phyloP scores from a whole-genome alignment of 2,329 filamentous ascomycete species.

The Calonectria leucothoes region DNA sequence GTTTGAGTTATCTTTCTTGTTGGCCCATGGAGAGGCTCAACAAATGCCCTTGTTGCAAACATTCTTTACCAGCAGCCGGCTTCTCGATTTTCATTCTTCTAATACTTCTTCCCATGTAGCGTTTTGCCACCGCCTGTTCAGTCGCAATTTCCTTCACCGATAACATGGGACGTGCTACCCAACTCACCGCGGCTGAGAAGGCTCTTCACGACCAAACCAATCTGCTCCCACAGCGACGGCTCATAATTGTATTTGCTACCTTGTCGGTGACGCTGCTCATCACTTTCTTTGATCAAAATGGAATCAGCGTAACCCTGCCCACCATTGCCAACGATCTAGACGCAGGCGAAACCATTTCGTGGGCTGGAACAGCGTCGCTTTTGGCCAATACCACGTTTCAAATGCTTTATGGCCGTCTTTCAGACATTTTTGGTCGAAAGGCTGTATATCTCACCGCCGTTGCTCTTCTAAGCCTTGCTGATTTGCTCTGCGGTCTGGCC shows the following conservation, averaged over 20 bases:
- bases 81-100: no score
- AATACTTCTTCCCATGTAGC: neutral
- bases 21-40: neutral
- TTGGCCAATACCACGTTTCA: constrained; percentile 72
- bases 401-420: constrained; percentile 71
- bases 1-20: neutral
- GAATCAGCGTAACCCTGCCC: constrained; percentile 62
- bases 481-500: constrained; percentile 69
- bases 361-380: constrained; percentile 64
- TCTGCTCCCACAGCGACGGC: constrained; percentile 61
- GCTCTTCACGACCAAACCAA: constrained; percentile 67
- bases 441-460: constrained; percentile 66
- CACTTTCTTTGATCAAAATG: constrained; percentile 68
- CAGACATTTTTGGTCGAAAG: constrained; percentile 71
- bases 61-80: neutral
- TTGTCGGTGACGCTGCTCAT: constrained; percentile 66
- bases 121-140: neutral
- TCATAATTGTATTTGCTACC: constrained; percentile 62
- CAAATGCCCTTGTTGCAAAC: neutral
- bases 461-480: constrained; percentile 63
- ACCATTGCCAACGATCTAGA: constrained; percentile 62
- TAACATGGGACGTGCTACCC: neutral
- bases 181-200: constrained; percentile 50
- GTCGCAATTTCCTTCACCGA: neutral
- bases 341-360: constrained; percentile 62